phyloP scores from a whole-genome alignment of 139 green algal genomes.

The Haematococcus sp. region DNA sequence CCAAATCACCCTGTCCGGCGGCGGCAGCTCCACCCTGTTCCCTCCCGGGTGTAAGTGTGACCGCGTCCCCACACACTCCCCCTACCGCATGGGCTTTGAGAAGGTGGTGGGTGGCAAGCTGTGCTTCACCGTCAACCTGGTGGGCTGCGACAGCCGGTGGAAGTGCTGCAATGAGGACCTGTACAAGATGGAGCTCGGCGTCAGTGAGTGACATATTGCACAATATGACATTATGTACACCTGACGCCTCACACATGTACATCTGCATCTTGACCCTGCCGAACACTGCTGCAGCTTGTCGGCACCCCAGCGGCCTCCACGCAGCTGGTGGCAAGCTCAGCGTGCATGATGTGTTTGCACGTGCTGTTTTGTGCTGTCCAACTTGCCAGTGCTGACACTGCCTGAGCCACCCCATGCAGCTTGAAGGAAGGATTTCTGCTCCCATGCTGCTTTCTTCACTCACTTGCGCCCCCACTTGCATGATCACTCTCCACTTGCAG shows the following conservation, averaged over 20 bases:
- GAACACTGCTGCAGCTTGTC: too few relatives aligned
- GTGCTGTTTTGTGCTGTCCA: too few relatives aligned
- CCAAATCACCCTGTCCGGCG: not conserved
- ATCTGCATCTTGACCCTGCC: too few relatives aligned
- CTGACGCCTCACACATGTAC: too few relatives aligned
- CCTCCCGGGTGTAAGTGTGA: slow-evolving; percentile 19
- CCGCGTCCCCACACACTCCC: slow-evolving; percentile 6
- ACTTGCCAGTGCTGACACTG: too few relatives aligned
- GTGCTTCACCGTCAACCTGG: not conserved
- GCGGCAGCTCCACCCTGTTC: slow-evolving; percentile 6
- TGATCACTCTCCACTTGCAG: not conserved
- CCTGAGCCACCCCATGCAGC: too few relatives aligned
- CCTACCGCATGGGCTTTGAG: slow-evolving; percentile 10
- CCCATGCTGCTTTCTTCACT: not conserved
- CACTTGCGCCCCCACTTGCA: not conserved
- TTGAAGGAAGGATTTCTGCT: too few relatives aligned
- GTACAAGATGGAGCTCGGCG: slow-evolving; percentile 23
- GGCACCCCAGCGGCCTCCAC: too few relatives aligned
- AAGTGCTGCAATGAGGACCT: slow-evolving; percentile 22
- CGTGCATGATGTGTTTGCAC: too few relatives aligned
- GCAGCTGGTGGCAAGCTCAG: too few relatives aligned
- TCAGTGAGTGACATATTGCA: slow-evolving; percentile 19
- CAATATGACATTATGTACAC: not conserved
- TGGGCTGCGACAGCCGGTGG: slow-evolving; percentile 1
- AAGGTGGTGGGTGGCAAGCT: not conserved